Conservation (phyloP, 2,329 filamentous ascomycete species). For the Fusarium temperatum region DNA sequence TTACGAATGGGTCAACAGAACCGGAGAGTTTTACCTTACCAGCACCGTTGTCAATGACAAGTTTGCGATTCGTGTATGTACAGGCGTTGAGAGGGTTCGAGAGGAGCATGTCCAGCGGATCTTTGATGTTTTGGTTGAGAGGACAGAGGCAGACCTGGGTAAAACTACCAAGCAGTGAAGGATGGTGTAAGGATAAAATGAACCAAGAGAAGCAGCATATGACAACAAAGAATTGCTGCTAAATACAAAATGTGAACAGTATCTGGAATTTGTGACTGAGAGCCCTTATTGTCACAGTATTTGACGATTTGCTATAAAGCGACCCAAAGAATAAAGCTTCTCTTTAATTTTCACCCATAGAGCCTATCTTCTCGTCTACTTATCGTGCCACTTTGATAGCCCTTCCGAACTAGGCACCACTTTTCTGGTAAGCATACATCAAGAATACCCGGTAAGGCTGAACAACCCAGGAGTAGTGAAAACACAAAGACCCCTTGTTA, state of each 20-base stretch:
- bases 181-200: accelerated
- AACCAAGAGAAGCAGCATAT: accelerated
- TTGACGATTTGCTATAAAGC: neutral
- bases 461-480: neutral
- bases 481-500: accelerated
- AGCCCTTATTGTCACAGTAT: accelerated
- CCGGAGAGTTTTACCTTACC: conserved; percentile 85
- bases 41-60: conserved; percentile 76
- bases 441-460: too few species aligned
- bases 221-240: accelerated
- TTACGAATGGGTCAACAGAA: conserved; percentile 76
- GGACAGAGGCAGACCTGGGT: conserved; percentile 56
- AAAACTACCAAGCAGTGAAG: neutral
- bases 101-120: conserved; percentile 78
- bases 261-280: accelerated
- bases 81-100: conserved; percentile 69
- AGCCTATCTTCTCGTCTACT: neutral
- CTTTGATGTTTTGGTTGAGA: conserved; percentile 76
- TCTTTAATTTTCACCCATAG: too few species aligned
- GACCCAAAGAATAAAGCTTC: accelerated
- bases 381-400: neutral
- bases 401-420: too few species aligned
- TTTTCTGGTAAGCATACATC: neutral
- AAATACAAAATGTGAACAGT: too few species aligned
- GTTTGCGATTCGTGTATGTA: conserved; percentile 84